Conservation (phyloP, 176 grass and related monocot species). For the Paspalum notatum region DNA sequence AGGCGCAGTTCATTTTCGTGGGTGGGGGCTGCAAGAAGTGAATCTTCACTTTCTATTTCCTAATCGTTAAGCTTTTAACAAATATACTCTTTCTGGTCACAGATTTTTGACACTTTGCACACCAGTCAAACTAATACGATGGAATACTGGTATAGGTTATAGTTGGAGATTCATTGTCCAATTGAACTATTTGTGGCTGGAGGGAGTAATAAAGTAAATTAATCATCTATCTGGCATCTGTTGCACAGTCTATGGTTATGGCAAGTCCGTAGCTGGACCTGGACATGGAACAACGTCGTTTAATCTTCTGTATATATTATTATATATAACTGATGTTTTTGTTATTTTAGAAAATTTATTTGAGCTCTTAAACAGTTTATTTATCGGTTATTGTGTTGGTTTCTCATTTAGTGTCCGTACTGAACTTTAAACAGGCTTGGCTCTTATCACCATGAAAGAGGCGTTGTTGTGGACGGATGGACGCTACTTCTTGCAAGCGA, state of each 20-base stretch:
- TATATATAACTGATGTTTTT: background rate
- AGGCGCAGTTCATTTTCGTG: too few relatives aligned
- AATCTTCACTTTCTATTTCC: background rate
- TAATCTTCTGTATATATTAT: background rate
- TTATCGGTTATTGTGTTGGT: conserved; percentile 8
- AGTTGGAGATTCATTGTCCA: background rate
- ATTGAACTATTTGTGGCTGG: background rate
- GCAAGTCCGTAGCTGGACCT: background rate
- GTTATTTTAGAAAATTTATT: background rate
- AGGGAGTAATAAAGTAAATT: background rate
- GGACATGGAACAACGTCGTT: background rate
- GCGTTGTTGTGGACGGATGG: conserved; percentile 98
- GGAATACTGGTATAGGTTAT: too few relatives aligned
- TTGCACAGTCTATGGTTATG: background rate
- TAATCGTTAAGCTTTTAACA: background rate
- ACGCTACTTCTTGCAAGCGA: conserved; percentile 94
- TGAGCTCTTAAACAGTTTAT: background rate
- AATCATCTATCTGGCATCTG: background rate
- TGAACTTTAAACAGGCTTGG: conserved; percentile 67
- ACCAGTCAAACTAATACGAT: background rate
- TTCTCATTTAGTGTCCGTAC: conserved; percentile 6
- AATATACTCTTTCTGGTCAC: background rate
- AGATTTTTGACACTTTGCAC: background rate
- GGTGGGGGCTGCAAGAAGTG: background rate
- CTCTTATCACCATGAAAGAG: conserved; percentile 87